phyloP scores from a whole-genome alignment of 441 rosid species.

The Isatis lusitanica region DNA sequence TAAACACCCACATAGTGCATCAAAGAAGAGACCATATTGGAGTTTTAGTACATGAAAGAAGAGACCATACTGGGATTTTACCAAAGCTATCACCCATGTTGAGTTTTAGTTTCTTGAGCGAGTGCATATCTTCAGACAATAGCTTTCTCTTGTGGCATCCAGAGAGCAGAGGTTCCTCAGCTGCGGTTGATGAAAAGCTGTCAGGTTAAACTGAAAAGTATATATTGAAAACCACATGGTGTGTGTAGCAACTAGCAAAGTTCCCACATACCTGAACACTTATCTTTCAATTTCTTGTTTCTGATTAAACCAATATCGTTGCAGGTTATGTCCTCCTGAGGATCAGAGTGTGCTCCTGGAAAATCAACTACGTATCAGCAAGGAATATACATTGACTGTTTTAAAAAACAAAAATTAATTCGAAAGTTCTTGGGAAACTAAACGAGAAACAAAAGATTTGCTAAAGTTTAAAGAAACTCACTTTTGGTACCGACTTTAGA shows the following conservation, averaged over 20 bases:
- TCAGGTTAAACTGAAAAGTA: not conserved
- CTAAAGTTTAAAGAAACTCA: slow-evolving; percentile 25
- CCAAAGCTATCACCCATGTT: slow-evolving; percentile 30
- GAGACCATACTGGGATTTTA: not conserved
- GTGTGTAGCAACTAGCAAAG: not conserved
- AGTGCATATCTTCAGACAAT: slow-evolving; percentile 39
- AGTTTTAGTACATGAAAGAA: not conserved
- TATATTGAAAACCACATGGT: not conserved
- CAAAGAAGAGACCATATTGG: not conserved
- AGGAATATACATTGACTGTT: not conserved
- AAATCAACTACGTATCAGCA: not conserved
- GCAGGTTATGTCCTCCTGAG: slow-evolving; percentile 8
- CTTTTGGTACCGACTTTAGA: slow-evolving; percentile 60
- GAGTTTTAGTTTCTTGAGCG: slow-evolving; percentile 53
- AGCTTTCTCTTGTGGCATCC: slow-evolving; percentile 51
- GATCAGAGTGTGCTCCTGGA: slow-evolving; percentile 33
- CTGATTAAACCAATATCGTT: slow-evolving; percentile 28
- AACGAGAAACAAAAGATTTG: not conserved
- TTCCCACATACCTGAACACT: slow-evolving; percentile 40
- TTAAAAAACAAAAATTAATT: not conserved
- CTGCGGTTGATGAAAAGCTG: not conserved
- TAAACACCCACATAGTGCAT: not conserved
- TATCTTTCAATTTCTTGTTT: slow-evolving; percentile 47
- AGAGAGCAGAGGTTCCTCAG: not conserved
- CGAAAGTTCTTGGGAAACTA: not conserved